phyloP scores from a whole-genome alignment of 1,284 basidiomycete species.

The Tremellales sp. region DNA sequence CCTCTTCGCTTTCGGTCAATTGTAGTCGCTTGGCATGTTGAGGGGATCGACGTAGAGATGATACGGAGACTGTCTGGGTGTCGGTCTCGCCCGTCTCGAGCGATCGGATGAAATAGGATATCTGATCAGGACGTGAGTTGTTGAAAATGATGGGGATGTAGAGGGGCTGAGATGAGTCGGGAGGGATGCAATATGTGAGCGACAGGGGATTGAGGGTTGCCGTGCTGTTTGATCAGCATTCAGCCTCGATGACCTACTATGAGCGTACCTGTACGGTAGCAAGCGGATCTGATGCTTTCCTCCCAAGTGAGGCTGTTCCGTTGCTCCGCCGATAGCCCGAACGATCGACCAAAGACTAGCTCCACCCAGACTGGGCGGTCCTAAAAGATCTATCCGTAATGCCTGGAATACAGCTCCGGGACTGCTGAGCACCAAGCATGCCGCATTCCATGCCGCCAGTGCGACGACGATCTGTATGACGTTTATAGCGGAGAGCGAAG shows the following conservation, averaged over 20 bases:
- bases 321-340: conserved; percentile 13
- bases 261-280: conserved; percentile 32
- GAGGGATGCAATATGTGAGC: conserved; percentile 44
- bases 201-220: conserved; percentile 47
- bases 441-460: conserved; percentile 21
- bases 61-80: conserved; percentile 19
- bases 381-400: conserved; percentile 26
- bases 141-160: conserved; percentile 63
- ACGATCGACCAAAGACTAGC: conserved; percentile 15
- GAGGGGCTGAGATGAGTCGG: conserved; percentile 30
- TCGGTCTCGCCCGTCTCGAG: conserved; percentile 51
- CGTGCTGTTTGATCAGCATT: conserved; percentile 21
- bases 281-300: conserved; percentile 43
- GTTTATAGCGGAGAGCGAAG: conserved; percentile 13
- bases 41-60: conserved; percentile 24
- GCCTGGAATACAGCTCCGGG: conserved; percentile 25
- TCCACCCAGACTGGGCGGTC: conserved; percentile 21
- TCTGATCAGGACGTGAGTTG: conserved; percentile 72
- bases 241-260: neutral
- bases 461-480: conserved; percentile 14
- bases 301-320: conserved; percentile 32
- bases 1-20: conserved; percentile 52
- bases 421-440: conserved; percentile 19
- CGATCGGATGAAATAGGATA: conserved; percentile 73
- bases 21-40: conserved; percentile 12